Base-by-base conservation (phyloP, 768 basidiomycete genomes). In the Boletus sp. region DNA sequence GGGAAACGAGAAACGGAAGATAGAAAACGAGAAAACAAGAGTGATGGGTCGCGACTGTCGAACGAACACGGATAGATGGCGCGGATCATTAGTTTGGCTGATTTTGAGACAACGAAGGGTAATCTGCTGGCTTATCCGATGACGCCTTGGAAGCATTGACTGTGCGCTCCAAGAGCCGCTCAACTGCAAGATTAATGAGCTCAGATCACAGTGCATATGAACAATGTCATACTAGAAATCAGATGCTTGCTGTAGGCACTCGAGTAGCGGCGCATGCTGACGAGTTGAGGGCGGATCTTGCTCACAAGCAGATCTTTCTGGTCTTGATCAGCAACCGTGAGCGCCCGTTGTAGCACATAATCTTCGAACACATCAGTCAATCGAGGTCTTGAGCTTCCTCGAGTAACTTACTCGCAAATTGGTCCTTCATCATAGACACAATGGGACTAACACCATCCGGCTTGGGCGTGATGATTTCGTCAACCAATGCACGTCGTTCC, bases 291-390 rank as follows among this genome's bases (percentile, higher is more conserved):
- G 35, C 81, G 79, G 30, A 92, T 82, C 60, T 79, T 78, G 55
- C 67, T 75, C 58, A 85, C 80, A 33, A 95, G 70, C 11, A 70
- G 67, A 46, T 86, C 84, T 69, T 81, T 83, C 72, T 95, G 93
- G 25, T 87, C 81, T 15, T 80, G 83, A 57, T 87, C 86, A 5
- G 81, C 84, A 19, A 87, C 79, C 21, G 73, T 73, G 50, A 95
- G 73, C 2, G 90, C 88, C 30, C 87, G 81, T 68, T 93, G 92
- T 41, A 93, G 78, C 54, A 94, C 92, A 66, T 93, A 94, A 70
- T 93, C 90, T 93, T 53, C 13, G 7, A 33, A 42, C 1, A 21
- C 25, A 34, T 54, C 32, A 23, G 52, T 57, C 27, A 59, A 44
- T 38, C 41, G 51, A 30, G 4, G 47, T 50, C 32, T 42, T 44